phyloP scores from a whole-genome alignment of 2,329 filamentous ascomycete genomes.

The Fusarium cyanostomum region DNA sequence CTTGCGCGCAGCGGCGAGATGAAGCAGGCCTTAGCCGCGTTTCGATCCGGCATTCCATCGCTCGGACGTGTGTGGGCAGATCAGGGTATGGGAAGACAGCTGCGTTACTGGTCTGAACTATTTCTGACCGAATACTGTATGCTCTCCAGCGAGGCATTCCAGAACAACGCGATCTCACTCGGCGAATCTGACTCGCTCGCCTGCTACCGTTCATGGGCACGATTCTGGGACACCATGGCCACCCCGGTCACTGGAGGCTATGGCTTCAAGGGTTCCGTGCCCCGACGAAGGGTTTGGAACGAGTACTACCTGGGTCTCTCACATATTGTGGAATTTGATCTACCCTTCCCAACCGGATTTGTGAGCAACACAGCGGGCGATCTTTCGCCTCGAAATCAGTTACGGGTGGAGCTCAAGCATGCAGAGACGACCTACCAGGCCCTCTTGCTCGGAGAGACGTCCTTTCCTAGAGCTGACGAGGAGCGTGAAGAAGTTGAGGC shows the following conservation, averaged over 20 bases:
- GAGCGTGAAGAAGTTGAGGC: conserved; percentile 80
- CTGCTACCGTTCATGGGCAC: conserved; percentile 73
- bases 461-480: conserved; percentile 86
- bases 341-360: conserved; percentile 66
- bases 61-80: conserved; percentile 63
- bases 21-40: conserved; percentile 71
- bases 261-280: conserved; percentile 67
- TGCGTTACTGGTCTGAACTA: conserved; percentile 81
- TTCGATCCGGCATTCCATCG: conserved; percentile 72
- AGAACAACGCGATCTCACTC: conserved; percentile 60
- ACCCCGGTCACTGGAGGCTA: conserved; percentile 62
- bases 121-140: conserved; percentile 80
- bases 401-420: conserved; percentile 80
- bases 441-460: conserved; percentile 78
- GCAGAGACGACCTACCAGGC: conserved; percentile 84
- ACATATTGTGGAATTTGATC: conserved; percentile 72
- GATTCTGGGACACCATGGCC: conserved; percentile 69
- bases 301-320: conserved; percentile 86
- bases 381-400: conserved; percentile 66
- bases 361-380: conserved; percentile 54
- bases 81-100: conserved; percentile 68
- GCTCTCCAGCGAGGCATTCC: conserved; percentile 69
- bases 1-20: conserved; percentile 60
- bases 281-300: conserved; percentile 78
- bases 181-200: conserved; percentile 63